Base-by-base conservation (phyloP, 2,329 filamentous ascomycete genomes). In the Trichoderma koningiopsis region DNA sequence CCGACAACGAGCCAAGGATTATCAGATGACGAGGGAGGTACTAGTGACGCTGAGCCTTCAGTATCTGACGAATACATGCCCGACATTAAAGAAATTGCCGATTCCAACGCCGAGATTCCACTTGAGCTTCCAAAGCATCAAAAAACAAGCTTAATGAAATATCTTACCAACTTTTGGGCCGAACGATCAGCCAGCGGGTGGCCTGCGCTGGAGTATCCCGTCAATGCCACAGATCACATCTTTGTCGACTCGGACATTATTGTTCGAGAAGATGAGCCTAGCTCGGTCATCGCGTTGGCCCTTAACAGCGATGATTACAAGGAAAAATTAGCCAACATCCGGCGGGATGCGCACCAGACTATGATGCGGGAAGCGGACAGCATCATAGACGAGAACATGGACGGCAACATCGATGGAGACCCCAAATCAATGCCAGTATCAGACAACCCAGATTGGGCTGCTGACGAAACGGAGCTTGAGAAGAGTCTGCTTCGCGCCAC, bases 201-300 rank as follows among this genome's bases (percentile, higher is more conserved):
- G 96, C 87, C 91, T 6, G 88, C 91, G 27, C 86, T 99, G 24
- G 96, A 99, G 67, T 99, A 99, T 75, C 96, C 96, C 3, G 87
- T 98, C 72, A 92, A 88, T 72, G 85, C 91, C 57, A 92, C 91
- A 19, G 96, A 99, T 77, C 96, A 99, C 78, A 94, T 99, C 59
- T 98, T 98, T 81, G 92, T 94, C 66, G 94, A 99, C 80, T 97
- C 94, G 10, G 93, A 99, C 78, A 94, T 99, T 72, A 97, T 99
- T 73, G 94, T 99, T 47, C 90, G 96, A 49, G 96, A 99, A 79
- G 96, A 99, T 78, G 96, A 99, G 80, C 96, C 96, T 3, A 97
- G 94, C 76, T 98, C 96, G 2, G 87, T 99, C 52, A 96, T 99
- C 75, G 96, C 96, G 0, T 92, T 99, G 76, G 94, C 95, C 1